Evolutionary conservation across 1,284 basidiomycete species (phyloP).

Genomic region (Leccinum pachyderme): DNA sequence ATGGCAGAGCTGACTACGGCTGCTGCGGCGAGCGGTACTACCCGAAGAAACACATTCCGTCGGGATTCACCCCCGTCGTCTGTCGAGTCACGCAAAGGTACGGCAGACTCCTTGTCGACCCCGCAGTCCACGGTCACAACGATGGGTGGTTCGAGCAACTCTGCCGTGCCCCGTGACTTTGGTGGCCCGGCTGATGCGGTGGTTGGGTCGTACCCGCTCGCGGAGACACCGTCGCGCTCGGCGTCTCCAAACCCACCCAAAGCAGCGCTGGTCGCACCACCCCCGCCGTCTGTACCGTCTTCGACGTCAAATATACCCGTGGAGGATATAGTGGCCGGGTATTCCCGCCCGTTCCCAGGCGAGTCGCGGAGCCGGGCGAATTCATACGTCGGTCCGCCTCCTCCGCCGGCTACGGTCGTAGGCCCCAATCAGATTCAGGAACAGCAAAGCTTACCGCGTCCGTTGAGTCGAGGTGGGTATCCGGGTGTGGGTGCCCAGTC

Average conservation of each 20-base stretch:
- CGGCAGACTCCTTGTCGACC: slow-evolving; percentile 29
- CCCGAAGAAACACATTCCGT: slow-evolving; percentile 24
- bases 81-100: slow-evolving; percentile 22
- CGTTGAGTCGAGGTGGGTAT: slow-evolving; percentile 63
- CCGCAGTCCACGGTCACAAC: slow-evolving; percentile 13
- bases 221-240: slow-evolving; percentile 57
- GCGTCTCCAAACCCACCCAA: slow-evolving; percentile 70
- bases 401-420: slow-evolving; percentile 9
- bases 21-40: slow-evolving; percentile 22
- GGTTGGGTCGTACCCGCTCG: slow-evolving; percentile 66
- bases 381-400: slow-evolving; percentile 40
- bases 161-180: slow-evolving; percentile 45
- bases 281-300: slow-evolving; percentile 35
- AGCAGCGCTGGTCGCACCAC: slow-evolving; percentile 72
- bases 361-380: slow-evolving; percentile 57
- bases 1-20: slow-evolving; percentile 53
- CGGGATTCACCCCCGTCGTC: slow-evolving; percentile 22
- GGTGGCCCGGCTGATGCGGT: slow-evolving; percentile 70
- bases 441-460: slow-evolving; percentile 42
- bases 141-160: background rate
- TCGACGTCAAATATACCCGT: slow-evolving; percentile 51
- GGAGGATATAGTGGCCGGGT: slow-evolving; percentile 75
- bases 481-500: slow-evolving; percentile 78
- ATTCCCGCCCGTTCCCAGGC: slow-evolving; percentile 85
- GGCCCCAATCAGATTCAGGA: slow-evolving; percentile 26